phyloP scores from a whole-genome alignment of 2,329 filamentous ascomycete species.

The Fusarium mexicanum region DNA sequence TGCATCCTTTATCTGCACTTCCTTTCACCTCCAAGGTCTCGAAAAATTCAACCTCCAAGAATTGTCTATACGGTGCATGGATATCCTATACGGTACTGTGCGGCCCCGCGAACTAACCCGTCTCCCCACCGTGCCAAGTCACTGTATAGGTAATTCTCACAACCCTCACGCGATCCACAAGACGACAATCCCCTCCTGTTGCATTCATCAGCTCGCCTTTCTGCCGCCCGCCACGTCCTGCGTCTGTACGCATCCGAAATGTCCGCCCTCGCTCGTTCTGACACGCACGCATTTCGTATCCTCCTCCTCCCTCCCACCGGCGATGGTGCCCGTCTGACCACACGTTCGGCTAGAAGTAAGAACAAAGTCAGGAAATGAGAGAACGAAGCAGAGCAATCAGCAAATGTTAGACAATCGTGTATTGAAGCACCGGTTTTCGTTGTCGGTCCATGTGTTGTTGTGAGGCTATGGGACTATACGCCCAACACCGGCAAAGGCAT shows the following conservation, averaged over 20 bases:
- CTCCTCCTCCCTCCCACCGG: constrained; percentile 10
- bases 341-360: not conserved
- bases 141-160: constrained; percentile 44
- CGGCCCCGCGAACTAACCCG: not conserved
- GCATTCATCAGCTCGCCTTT: constrained; percentile 36
- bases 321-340: constrained; percentile 6
- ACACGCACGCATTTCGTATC: constrained; percentile 18
- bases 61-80: constrained; percentile 45
- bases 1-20: constrained; percentile 43
- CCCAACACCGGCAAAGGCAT: constrained; percentile 9
- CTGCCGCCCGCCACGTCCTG: constrained; percentile 36
- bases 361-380: not conserved
- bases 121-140: constrained; percentile 14
- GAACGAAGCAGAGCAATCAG: constrained; percentile 1
- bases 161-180: constrained; percentile 40
- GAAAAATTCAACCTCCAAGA: constrained; percentile 41
- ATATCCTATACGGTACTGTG: constrained; percentile 32
- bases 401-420: not conserved
- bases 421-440: not conserved
- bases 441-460: not conserved
- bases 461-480: constrained; percentile 5
- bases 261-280: constrained; percentile 11
- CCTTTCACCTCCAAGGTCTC: constrained; percentile 21
- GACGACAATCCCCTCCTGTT: constrained; percentile 40
- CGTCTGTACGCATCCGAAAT: constrained; percentile 28